phyloP scores from a whole-genome alignment of 1,284 basidiomycete genomes.

The Waitea zeae region DNA sequence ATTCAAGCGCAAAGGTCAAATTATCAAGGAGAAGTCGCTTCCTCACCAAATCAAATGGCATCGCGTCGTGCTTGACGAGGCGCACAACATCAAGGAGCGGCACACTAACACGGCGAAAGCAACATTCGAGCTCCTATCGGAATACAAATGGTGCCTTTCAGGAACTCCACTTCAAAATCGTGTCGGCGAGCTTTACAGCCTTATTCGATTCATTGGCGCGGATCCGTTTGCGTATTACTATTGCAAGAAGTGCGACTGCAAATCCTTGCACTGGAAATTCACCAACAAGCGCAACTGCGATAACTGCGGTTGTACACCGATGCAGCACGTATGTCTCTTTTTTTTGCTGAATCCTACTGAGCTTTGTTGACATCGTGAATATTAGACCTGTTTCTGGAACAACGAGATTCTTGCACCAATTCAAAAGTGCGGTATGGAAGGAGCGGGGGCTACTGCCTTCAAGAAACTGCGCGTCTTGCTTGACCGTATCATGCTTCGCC shows the following conservation, averaged over 20 bases:
- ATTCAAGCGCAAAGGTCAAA: conserved; percentile 73
- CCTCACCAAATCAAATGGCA: conserved; percentile 84
- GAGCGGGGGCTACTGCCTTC: conserved; percentile 68
- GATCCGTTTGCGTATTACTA: conserved; percentile 89
- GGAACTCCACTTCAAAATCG: conserved; percentile 97
- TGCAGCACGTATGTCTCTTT: conserved; percentile 60
- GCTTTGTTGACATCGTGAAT: conserved; percentile 1
- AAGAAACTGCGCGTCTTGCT: conserved; percentile 82
- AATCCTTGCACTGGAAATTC: conserved; percentile 86
- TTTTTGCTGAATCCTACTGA: not conserved
- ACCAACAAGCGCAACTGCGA: conserved; percentile 73
- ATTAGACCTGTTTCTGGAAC: conserved; percentile 76
- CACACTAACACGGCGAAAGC: conserved; percentile 93
- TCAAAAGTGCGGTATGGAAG: conserved; percentile 64
- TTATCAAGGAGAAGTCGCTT: conserved; percentile 81
- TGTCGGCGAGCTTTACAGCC: conserved; percentile 94
- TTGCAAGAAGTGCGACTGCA: conserved; percentile 80
- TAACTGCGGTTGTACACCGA: conserved; percentile 83
- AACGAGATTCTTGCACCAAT: conserved; percentile 90
- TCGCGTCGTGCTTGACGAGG: conserved; percentile 84
- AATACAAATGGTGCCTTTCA: conserved; percentile 89
- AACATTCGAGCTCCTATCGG: conserved; percentile 73
- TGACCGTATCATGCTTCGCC: conserved; percentile 91
- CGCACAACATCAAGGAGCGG: conserved; percentile 96
- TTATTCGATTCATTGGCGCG: conserved; percentile 83